phyloP scores from a whole-genome alignment of 768 basidiomycete species.

The Leucocoprinus birnbaumii region DNA sequence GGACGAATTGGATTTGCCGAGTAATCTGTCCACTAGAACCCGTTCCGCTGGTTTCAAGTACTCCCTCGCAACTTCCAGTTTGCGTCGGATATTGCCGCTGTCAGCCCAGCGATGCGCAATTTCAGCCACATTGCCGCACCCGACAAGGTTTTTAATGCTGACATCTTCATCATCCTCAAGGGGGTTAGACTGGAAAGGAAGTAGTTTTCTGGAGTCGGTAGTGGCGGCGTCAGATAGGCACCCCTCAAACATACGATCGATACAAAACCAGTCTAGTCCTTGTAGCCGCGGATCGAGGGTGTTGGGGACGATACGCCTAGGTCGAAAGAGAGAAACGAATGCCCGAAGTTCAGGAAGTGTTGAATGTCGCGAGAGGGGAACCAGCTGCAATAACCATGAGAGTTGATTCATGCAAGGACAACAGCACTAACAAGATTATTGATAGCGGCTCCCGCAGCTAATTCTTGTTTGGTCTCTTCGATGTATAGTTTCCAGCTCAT shows the following conservation, averaged over 20 bases:
- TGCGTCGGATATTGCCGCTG: slow-evolving; percentile 38
- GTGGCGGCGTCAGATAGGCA: slow-evolving; percentile 36
- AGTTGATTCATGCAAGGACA: not conserved
- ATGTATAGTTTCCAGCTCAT: slow-evolving; percentile 51
- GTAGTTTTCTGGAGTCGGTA: slow-evolving; percentile 6
- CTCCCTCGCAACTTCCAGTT: slow-evolving; percentile 39
- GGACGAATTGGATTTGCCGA: slow-evolving; percentile 14
- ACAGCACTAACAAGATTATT: slow-evolving; percentile 57
- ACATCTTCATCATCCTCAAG: slow-evolving; percentile 39
- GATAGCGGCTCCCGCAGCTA: slow-evolving; percentile 43
- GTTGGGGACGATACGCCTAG: slow-evolving; percentile 76
- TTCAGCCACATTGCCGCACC: slow-evolving; percentile 39
- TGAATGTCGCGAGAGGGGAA: slow-evolving; percentile 86
- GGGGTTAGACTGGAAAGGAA: slow-evolving; percentile 3
- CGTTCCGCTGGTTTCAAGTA: slow-evolving; percentile 38
- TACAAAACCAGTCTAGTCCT: slow-evolving; percentile 71
- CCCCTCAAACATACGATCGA: slow-evolving; percentile 64
- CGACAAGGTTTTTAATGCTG: slow-evolving; percentile 64
- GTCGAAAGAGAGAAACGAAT: slow-evolving; percentile 82
- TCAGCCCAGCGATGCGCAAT: slow-evolving; percentile 56
- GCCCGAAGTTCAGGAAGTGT: slow-evolving; percentile 80
- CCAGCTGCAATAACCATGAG: slow-evolving; percentile 44
- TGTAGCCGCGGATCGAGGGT: slow-evolving; percentile 52
- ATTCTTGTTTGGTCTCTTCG: slow-evolving; percentile 31
- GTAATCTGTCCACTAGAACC: slow-evolving; percentile 30